phyloP scores from a whole-genome alignment of 352 stramenopile genomes.

The Phytophthora hybrid region DNA sequence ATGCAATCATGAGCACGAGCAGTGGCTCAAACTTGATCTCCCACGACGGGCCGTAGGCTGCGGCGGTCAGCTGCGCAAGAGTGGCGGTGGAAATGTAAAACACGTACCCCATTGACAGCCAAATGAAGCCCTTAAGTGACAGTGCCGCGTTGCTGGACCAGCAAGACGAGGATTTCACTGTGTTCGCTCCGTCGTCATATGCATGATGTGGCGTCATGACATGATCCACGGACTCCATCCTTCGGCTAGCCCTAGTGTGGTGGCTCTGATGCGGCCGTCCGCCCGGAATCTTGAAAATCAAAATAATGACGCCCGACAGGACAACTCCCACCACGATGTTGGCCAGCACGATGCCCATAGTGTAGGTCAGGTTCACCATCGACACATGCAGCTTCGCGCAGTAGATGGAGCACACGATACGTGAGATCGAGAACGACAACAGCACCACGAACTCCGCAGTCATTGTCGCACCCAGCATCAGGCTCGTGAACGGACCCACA shows the following conservation, averaged over 20 bases:
- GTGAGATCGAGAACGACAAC: constrained; percentile 70
- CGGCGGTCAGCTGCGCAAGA: constrained; percentile 18
- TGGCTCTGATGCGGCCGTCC: neutral
- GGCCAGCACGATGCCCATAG: constrained; percentile 55
- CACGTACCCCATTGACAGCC: constrained; percentile 64
- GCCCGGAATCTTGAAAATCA: constrained; percentile 64
- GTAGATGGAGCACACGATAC: constrained; percentile 70
- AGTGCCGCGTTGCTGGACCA: neutral
- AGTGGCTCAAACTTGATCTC: constrained; percentile 76
- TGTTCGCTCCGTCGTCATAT: constrained; percentile 42
- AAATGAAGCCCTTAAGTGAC: constrained; percentile 51
- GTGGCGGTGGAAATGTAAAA: constrained; percentile 64
- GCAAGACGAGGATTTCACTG: constrained; percentile 30
- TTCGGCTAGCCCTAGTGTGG: too few relatives aligned
- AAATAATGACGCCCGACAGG: constrained; percentile 29
- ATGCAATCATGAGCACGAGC: constrained; percentile 64
- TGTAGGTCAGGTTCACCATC: constrained; percentile 62
- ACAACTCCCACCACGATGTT: constrained; percentile 61
- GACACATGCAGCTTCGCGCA: constrained; percentile 65
- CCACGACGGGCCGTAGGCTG: constrained; percentile 40
- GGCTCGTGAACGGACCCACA: constrained; percentile 72
- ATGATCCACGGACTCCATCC: too few relatives aligned
- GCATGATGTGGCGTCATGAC: constrained; percentile 49
- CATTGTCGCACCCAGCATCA: constrained; percentile 79
- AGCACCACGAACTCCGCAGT: constrained; percentile 74